Conservation (phyloP, 495 filamentous ascomycete species). For the Glonium stellatum region DNA sequence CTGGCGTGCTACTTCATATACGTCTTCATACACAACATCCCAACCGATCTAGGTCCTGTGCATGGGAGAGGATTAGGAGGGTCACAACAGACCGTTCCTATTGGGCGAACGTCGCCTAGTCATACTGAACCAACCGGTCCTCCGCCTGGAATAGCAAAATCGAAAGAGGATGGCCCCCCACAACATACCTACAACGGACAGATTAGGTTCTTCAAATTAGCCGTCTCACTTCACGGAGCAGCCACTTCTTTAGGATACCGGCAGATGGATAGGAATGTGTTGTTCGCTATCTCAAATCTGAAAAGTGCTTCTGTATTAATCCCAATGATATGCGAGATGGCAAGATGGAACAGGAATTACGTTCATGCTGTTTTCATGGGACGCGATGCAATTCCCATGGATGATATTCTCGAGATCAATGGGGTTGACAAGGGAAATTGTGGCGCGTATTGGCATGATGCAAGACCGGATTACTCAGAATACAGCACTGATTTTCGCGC, state of each 20-base stretch:
- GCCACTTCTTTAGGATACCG: conserved; percentile 31
- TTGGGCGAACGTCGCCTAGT: not conserved
- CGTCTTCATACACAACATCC: conserved; percentile 29
- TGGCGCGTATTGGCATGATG: conserved; percentile 53
- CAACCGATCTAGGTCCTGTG: conserved; percentile 4
- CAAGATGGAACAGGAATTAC: conserved; percentile 45
- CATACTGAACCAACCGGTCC: conserved; percentile 28
- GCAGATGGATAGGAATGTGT: conserved; percentile 45
- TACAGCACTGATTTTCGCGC: conserved; percentile 49
- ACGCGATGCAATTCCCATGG: conserved; percentile 46
- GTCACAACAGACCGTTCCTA: not conserved
- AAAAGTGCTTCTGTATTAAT: conserved; percentile 49
- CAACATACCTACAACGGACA: conserved; percentile 48
- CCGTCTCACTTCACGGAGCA: conserved; percentile 42
- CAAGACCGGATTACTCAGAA: conserved; percentile 45
- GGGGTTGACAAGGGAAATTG: conserved; percentile 47
- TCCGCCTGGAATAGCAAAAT: conserved; percentile 15
- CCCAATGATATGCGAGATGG: conserved; percentile 59
- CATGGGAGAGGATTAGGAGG: not conserved
- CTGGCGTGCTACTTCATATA: conserved; percentile 40
- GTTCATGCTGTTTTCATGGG: conserved; percentile 56
- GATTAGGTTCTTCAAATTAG: conserved; percentile 50
- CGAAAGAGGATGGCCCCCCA: conserved; percentile 22
- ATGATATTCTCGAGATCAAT: conserved; percentile 49
- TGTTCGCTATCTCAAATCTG: conserved; percentile 53